A percentile compares a stretch with the other conserved stretches of the same genome.
Conservation (phyloP, 805 yeast genomes). For the Saccharomycopsis fermentans region DNA sequence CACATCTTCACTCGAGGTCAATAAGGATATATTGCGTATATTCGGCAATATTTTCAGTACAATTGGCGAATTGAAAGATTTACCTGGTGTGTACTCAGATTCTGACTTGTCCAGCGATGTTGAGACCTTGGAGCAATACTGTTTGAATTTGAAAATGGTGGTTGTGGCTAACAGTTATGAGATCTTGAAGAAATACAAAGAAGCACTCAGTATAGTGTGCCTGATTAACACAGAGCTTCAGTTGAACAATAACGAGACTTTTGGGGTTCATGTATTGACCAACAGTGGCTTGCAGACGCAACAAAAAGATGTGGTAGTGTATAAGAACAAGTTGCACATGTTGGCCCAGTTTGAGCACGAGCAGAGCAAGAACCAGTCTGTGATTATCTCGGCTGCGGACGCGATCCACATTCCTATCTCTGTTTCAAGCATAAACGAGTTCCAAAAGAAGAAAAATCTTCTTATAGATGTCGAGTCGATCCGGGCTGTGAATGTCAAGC, state of each 20-base stretch:
- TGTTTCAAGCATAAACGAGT: slow-evolving; percentile 23
- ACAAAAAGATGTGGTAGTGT: slow-evolving; percentile 16
- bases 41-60: slow-evolving; percentile 43
- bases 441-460: slow-evolving; percentile 1
- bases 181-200: slow-evolving; percentile 30
- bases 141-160: slow-evolving; percentile 33
- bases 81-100: slow-evolving; percentile 90
- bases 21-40: slow-evolving; percentile 36
- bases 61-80: slow-evolving; percentile 51
- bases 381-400: slow-evolving; percentile 25
- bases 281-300: slow-evolving; percentile 26
- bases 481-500: slow-evolving; percentile 65
- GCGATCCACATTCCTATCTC: slow-evolving; percentile 26
- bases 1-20: slow-evolving; percentile 17
- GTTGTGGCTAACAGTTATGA: slow-evolving; percentile 38
- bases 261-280: slow-evolving; percentile 26
- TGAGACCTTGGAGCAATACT: slow-evolving; percentile 38
- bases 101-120: slow-evolving; percentile 53
- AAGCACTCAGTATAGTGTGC: slow-evolving; percentile 26
- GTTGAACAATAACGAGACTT: neutral
- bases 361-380: slow-evolving; percentile 21
- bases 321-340: slow-evolving; percentile 30
- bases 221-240: slow-evolving; percentile 17
- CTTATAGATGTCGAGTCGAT: slow-evolving; percentile 27
- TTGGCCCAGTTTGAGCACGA: slow-evolving; percentile 38